Base-by-base conservation (phyloP, 257 asterid genomes). In the Catharanthus roseus region DNA sequence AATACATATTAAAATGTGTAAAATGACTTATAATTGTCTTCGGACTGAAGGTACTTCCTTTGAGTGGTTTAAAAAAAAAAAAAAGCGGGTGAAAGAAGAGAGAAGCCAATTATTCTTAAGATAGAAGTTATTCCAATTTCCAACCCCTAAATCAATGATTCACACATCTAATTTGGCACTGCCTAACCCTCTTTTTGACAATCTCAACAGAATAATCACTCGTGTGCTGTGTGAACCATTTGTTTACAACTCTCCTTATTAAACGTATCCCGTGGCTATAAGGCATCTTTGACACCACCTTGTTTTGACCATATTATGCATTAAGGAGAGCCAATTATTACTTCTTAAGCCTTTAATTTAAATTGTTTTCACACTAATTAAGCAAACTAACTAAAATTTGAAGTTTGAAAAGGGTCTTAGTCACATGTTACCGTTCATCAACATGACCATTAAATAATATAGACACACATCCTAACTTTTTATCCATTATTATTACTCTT, bases 181-280 rank as follows among this genome's bases (percentile, higher is more conserved):
- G 78, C 83, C 86, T 50, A 72, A 81, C 81, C 65, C 10, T 28
- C 77, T 61, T 78, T 72, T 84, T 74, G 83, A 79, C 80, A 68
- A 60, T 70, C 47, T 34, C 19, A 34, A 34, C 47, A 62, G 67
- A 62, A 62, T 62, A 62, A 34, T 62, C 67, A 34, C 18, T 8
- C 67, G 1, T 56, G 63, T 56, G 21, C 28, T 11, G 38, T 49
- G 42, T 29, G 62, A 56, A 57, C 67, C 11, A 33, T 29, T 39
- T 21, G 57, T 53, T 23, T 28, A 38, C 62, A 47, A 68, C 5
- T 24, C 2, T 1, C 41, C 49, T 11, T n/a, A 65, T n/a, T n/a
- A 42, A 42, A 49, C 21, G 54, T 65, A 70, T 65, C 26, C 38
- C 47, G 72, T 39, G 66, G 60, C 54, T 36, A 13, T 51, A 42